Evolutionary conservation across 352 stramenopile species (phyloP), one percentile per base, ranked within the genome.

Genomic region (Thraustotheca clavata): DNA sequence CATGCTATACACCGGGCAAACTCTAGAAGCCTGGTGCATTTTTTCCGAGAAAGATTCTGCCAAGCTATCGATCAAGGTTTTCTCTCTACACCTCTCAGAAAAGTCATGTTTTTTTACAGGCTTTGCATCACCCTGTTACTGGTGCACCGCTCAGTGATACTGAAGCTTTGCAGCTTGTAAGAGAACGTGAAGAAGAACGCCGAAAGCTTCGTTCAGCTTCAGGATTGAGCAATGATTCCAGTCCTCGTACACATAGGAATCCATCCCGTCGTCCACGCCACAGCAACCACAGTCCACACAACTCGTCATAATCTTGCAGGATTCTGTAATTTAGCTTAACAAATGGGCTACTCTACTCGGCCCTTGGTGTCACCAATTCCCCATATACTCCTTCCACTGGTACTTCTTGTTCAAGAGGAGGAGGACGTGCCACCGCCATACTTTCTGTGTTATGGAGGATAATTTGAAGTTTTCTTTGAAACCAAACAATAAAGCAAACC

Each of bases 21-120:
- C 86, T 63, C 71, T 94, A 60, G 82, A 92, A 49, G 84, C 89
- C 57, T 73, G 80, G 65, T 92, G 85, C 52, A 80, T 65, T 31
- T 65, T 94, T 54, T 74, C 87, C 66, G 85, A 89, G 29, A 80
- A 80, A 38, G 68, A 76, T 34, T 88, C 78, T 4, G 83, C 83
- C 60, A 94, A 92, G 65, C 90, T 94, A 79, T 94, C 85, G 9
- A 73, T 71, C 65, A 89, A 89, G 69, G 71, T 76, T n/a, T n/a
- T n/a, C n/a, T n/a, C n/a, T n/a, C n/a, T n/a, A n/a, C n/a, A n/a
- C n/a, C n/a, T n/a, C n/a, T n/a, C n/a, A n/a, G n/a, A 2, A 38
- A 39, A 2, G 3, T 35, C 16, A 32, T 20, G 20, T 4, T 60
- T 8, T 9, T 49, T 39, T 5, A 26, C 52, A 62, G 55, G 57